Conservation (phyloP, 306 rosid genomes). For the Cercis canadensis region DNA sequence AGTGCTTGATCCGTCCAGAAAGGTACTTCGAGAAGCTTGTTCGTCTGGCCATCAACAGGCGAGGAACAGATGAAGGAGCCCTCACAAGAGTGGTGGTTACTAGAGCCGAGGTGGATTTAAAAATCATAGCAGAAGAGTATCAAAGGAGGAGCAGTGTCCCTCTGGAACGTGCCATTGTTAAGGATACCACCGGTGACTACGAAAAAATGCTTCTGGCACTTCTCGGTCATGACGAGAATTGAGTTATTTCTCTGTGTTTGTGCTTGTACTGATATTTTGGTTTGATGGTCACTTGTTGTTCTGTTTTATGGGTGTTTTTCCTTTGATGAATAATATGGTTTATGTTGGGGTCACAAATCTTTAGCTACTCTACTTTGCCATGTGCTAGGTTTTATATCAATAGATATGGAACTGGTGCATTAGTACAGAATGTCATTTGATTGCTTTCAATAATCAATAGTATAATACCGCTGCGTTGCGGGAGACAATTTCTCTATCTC, state of each 20-base stretch:
- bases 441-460: not conserved
- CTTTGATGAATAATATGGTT: no score
- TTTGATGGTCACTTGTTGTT: no score
- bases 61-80: conserved; percentile 54
- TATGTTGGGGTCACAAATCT: not conserved
- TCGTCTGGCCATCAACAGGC: conserved; percentile 45
- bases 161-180: conserved; percentile 48
- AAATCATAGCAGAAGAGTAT: conserved; percentile 47
- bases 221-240: not conserved
- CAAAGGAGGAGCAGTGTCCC: conserved; percentile 52
- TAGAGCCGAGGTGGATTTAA: conserved; percentile 52
- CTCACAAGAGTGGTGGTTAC: conserved; percentile 57
- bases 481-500: no score
- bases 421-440: not conserved
- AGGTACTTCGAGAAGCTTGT: conserved; percentile 43
- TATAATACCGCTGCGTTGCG: not conserved
- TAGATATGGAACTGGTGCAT: not conserved
- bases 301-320: not conserved
- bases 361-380: no score
- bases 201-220: not conserved
- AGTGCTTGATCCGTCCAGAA: conserved; percentile 50
- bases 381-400: not conserved
- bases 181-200: conserved; percentile 24
- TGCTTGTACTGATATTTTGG: not conserved
- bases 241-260: no score